phyloP scores from a whole-genome alignment of 2,329 filamentous ascomycete genomes.

The Aschersonia sp. region DNA sequence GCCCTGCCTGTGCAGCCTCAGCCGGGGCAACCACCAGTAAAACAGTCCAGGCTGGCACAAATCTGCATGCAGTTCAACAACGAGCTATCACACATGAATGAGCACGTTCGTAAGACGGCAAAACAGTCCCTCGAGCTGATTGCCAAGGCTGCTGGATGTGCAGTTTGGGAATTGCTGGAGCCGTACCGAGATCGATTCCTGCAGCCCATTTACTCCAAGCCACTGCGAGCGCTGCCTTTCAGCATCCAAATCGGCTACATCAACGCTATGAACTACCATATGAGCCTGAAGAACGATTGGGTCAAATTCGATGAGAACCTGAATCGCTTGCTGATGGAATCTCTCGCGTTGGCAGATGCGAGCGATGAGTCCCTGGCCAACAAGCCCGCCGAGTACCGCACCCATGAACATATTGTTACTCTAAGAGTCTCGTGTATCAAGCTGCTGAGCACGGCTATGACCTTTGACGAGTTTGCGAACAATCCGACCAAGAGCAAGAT shows the following conservation, averaged over 20 bases:
- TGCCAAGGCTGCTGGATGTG: constrained; percentile 59
- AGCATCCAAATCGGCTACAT: constrained; percentile 95
- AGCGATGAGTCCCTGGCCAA: constrained; percentile 83
- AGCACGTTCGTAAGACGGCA: constrained; percentile 78
- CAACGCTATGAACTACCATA: constrained; percentile 90
- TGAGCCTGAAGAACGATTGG: constrained; percentile 78
- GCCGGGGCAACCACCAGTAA: constrained; percentile 28
- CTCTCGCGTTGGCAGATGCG: constrained; percentile 82
- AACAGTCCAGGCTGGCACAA: constrained; percentile 49
- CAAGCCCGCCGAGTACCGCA: constrained; percentile 89
- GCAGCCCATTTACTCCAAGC: constrained; percentile 90
- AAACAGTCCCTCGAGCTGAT: constrained; percentile 70
- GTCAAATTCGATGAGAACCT: constrained; percentile 85
- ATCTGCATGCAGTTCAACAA: constrained; percentile 76
- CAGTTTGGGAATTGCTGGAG: constrained; percentile 76
- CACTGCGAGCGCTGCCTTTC: constrained; percentile 82
- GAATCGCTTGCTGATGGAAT: constrained; percentile 83
- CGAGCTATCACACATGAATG: constrained; percentile 91
- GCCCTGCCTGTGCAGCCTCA: constrained; percentile 21
- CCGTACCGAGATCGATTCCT: constrained; percentile 83
- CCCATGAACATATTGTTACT: constrained; percentile 86
- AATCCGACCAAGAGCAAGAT: constrained; percentile 54
- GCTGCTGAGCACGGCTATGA: constrained; percentile 83
- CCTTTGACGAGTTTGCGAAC: constrained; percentile 80
- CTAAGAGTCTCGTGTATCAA: constrained; percentile 87